Evolutionary conservation across 345 rosid species (phyloP).

Genomic region (Nasturtium officinale): DNA sequence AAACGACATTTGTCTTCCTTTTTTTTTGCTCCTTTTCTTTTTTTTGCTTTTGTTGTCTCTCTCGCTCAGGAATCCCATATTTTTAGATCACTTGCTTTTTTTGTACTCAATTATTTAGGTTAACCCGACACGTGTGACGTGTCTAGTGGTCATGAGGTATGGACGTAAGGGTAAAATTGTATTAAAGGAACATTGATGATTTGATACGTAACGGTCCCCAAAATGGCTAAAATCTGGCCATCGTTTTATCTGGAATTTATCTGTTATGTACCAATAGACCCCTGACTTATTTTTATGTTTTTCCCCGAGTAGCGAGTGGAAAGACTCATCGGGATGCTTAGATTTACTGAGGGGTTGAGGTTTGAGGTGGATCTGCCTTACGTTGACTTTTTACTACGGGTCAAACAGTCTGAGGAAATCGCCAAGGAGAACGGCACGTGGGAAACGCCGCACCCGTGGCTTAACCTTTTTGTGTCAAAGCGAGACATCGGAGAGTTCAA

Average conservation of each 20-base stretch:
- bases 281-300: not conserved
- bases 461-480: constrained; percentile 77
- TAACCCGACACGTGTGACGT: constrained; percentile 33
- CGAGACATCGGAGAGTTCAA: constrained; percentile 61
- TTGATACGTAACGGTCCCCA: constrained; percentile 57
- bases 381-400: constrained; percentile 76
- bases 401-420: constrained; percentile 58
- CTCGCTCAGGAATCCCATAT: constrained; percentile 25
- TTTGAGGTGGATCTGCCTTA: constrained; percentile 65
- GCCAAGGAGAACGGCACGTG: constrained; percentile 71
- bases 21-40: not conserved
- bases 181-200: constrained; percentile 41
- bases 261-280: constrained; percentile 18
- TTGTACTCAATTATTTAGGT: constrained; percentile 39
- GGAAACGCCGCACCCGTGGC: constrained; percentile 97
- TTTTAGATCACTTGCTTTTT: constrained; percentile 27
- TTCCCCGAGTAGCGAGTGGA: constrained; percentile 47
- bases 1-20: constrained; percentile 31
- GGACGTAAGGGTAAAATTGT: constrained; percentile 43
- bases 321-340: constrained; percentile 57
- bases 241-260: constrained; percentile 48
- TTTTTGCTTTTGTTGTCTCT: constrained; percentile 22
- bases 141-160: constrained; percentile 28
- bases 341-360: constrained; percentile 53
- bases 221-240: constrained; percentile 53